These are phyloP conservation scores for Brettanomyces naardenensis DNA, from an alignment of 805 yeast species.

Conservation along the genomic window DNA sequence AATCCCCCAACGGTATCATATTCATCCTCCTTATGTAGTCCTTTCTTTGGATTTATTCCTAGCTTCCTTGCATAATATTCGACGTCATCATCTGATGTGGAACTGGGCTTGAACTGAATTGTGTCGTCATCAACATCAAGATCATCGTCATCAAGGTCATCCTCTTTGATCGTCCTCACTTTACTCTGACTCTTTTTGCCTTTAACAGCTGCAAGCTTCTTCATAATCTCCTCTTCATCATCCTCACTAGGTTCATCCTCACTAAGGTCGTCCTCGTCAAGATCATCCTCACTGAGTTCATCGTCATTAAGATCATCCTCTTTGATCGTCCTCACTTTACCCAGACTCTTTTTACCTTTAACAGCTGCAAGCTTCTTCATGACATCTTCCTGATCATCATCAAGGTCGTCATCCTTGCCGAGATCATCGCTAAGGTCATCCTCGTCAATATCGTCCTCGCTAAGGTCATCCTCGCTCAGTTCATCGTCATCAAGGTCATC, in stretches of 20 bases:
- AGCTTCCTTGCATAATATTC: slow-evolving; percentile 76
- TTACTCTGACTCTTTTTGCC: slow-evolving; percentile 2
- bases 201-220: slow-evolving; percentile 13
- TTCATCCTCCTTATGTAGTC: slow-evolving; percentile 44
- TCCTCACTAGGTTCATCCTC: slow-evolving; percentile 7
- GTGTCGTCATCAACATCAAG: slow-evolving; percentile 40
- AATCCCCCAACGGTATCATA: slow-evolving; percentile 77
- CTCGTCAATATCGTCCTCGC: too few relatives aligned
- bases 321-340: too few relatives aligned
- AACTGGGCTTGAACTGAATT: too few relatives aligned
- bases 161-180: slow-evolving; percentile 19
- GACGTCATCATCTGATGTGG: slow-evolving; percentile 77
- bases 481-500: slow-evolving; percentile 16
- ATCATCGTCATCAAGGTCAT: slow-evolving; percentile 14
- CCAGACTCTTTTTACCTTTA: slow-evolving; percentile 14
- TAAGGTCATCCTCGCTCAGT: too few relatives aligned
- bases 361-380: slow-evolving; percentile 6
- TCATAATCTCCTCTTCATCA: slow-evolving; percentile 15
- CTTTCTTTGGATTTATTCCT: slow-evolving; percentile 53
- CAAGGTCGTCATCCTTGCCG: slow-evolving; percentile 4
- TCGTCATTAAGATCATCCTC: slow-evolving; percentile 18
- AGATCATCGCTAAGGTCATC: too few relatives aligned
- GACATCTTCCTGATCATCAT: slow-evolving; percentile 18
- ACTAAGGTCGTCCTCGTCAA: slow-evolving; percentile 4
- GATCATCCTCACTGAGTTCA: slow-evolving; percentile 10